These are phyloP conservation scores for Knoxia roxburghii DNA, from an alignment of 257 asterid species.

Conservation along the genomic window DNA sequence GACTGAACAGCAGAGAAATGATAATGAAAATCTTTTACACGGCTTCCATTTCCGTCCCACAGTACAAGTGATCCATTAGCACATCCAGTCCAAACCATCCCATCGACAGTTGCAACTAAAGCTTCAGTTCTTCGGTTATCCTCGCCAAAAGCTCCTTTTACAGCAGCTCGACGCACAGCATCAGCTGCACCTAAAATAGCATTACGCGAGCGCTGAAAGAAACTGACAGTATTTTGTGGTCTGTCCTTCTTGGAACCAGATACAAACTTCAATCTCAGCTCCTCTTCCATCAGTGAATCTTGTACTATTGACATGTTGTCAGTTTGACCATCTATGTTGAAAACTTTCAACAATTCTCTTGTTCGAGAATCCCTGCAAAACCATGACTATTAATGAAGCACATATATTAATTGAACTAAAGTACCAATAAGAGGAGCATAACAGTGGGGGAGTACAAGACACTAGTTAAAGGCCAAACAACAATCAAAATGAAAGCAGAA, in stretches of 20 bases:
- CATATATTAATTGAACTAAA: background rate
- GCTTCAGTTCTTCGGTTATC: conserved; percentile 87
- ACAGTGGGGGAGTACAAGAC: background rate
- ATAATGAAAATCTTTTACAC: conserved; percentile 62
- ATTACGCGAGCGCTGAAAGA: conserved; percentile 96
- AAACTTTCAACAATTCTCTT: conserved; percentile 69
- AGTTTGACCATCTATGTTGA: conserved; percentile 82
- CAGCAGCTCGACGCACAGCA: conserved; percentile 93
- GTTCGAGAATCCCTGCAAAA: conserved; percentile 84
- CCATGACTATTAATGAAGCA: conserved; percentile 14
- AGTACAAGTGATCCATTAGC: conserved; percentile 81
- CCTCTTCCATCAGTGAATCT: conserved; percentile 70
- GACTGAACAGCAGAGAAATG: conserved; percentile 68
- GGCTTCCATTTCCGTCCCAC: conserved; percentile 91
- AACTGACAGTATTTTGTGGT: conserved; percentile 54
- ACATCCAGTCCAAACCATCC: conserved; percentile 91
- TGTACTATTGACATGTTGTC: conserved; percentile 48
- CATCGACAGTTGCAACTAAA: conserved; percentile 54
- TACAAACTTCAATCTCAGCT: conserved; percentile 44
- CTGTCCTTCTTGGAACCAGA: conserved; percentile 64
- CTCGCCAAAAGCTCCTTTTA: conserved; percentile 73
- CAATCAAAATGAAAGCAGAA: background rate
- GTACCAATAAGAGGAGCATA: background rate
- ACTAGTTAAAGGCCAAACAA: background rate
- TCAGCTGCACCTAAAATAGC: conserved; percentile 98